These are phyloP conservation scores for Termitomyces sp. DNA, from an alignment of 768 basidiomycete genomes.

Conservation along the genomic window DNA sequence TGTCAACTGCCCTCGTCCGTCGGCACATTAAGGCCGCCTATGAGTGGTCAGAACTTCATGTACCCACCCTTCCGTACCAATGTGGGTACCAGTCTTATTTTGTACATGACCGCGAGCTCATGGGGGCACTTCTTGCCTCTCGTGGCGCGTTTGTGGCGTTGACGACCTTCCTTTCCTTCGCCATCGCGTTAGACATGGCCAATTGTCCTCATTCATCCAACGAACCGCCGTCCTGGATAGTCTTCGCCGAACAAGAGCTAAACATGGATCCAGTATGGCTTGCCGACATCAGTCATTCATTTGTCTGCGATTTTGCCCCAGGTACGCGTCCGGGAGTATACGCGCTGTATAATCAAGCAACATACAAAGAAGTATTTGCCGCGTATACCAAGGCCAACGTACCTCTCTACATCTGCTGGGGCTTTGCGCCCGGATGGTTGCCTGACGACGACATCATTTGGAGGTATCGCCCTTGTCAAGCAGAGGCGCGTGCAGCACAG, in stretches of 20 bases:
- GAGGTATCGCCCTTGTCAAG: neutral
- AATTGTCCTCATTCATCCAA: neutral
- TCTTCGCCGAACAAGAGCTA: neutral
- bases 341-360: neutral
- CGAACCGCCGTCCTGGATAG: neutral
- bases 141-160: neutral
- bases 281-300: neutral
- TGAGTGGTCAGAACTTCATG: neutral
- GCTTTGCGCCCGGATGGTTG: neutral
- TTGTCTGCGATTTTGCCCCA: neutral
- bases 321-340: neutral
- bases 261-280: neutral
- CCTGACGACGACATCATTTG: neutral
- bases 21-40: neutral
- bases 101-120: neutral
- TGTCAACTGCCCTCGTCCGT: neutral
- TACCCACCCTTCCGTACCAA: neutral
- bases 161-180: neutral
- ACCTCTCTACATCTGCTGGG: neutral
- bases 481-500: neutral
- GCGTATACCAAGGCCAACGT: neutral
- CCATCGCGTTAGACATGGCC: conserved; percentile 4
- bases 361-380: neutral
- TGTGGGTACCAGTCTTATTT: neutral
- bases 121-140: neutral